Conservation (phyloP, 2,329 filamentous ascomycete species). For the Daldinia eschscholtzii region DNA sequence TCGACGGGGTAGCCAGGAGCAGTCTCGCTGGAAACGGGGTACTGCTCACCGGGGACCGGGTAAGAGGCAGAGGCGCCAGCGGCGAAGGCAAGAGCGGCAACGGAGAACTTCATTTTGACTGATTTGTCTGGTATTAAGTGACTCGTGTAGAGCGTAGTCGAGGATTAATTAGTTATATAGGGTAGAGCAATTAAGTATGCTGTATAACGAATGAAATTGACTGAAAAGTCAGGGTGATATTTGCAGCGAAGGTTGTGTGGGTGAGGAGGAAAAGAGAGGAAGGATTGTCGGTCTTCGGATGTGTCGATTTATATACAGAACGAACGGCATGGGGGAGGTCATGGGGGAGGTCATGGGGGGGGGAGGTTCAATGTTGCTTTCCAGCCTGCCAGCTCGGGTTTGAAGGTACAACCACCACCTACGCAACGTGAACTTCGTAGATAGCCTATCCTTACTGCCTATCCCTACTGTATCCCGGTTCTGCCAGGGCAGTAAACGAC, state of each 20-base stretch:
- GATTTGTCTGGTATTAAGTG: constrained; percentile 60
- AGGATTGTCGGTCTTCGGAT: constrained; percentile 56
- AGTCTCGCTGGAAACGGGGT: not conserved
- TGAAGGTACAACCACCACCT: too few relatives aligned
- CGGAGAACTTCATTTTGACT: constrained; percentile 75
- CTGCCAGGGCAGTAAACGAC: constrained; percentile 14
- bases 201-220: constrained; percentile 70
- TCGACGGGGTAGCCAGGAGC: not conserved
- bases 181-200: constrained; percentile 50
- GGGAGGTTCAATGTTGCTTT: constrained; percentile 27
- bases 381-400: too few relatives aligned
- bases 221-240: constrained; percentile 65
- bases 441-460: constrained; percentile 15
- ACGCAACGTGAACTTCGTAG: not conserved
- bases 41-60: constrained; percentile 18
- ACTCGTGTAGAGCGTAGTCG: constrained; percentile 53
- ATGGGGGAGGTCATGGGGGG: constrained; percentile 20
- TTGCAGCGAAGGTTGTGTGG: constrained; percentile 62
- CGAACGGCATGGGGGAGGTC: constrained; percentile 41
- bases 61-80: constrained; percentile 56
- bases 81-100: constrained; percentile 65
- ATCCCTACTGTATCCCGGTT: constrained; percentile 7
- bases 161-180: constrained; percentile 48
- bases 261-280: constrained; percentile 57
- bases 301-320: constrained; percentile 63